Conservation (phyloP, 2,329 filamentous ascomycete genomes). For the Cordyceps tenuipes region DNA sequence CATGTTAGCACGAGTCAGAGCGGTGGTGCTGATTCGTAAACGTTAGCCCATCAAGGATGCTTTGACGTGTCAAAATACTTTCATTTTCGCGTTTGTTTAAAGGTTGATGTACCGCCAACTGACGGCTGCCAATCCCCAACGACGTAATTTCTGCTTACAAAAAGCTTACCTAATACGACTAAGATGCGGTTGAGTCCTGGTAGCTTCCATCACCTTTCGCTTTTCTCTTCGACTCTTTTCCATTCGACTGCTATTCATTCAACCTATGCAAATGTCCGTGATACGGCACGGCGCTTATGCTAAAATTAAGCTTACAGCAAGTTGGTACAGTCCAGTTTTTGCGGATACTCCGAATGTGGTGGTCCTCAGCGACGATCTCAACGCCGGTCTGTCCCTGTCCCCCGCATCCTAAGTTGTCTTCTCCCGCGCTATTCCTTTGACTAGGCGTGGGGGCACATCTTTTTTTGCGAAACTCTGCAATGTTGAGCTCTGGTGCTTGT, state of each 20-base stretch:
- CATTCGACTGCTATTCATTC: too few species aligned
- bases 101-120: not conserved
- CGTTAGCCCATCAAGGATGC: not conserved
- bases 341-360: not conserved
- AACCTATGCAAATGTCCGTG: too few species aligned
- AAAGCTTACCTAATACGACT: too few species aligned
- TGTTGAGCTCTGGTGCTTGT: too few species aligned
- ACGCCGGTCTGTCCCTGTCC: not conserved
- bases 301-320: conserved; percentile 9
- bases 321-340: not conserved
- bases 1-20: not conserved
- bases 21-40: not conserved
- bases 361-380: not conserved
- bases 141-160: not conserved
- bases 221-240: too few species aligned
- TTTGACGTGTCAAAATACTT: not conserved
- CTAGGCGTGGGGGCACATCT: not conserved
- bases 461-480: not conserved
- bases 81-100: not conserved
- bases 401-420: not conserved
- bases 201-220: too few species aligned
- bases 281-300: too few species aligned
- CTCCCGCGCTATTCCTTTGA: not conserved
- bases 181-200: too few species aligned
- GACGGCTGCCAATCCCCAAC: not conserved